Base-by-base conservation (phyloP, 495 filamentous ascomycete genomes). In the Lasiosphaeriaceae sp. region DNA sequence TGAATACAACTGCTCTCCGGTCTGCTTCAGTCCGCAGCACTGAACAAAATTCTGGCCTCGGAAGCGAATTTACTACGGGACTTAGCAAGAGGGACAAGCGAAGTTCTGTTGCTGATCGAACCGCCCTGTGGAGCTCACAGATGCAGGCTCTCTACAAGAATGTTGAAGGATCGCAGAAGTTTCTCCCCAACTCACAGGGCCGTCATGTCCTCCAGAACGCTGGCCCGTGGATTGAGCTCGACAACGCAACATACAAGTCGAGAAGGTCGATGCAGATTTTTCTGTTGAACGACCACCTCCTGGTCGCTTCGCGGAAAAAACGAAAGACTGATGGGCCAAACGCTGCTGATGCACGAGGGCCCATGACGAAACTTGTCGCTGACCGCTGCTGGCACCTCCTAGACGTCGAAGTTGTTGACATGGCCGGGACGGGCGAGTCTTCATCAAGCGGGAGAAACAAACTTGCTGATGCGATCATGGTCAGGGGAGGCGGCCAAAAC, bases 81-180 rank as follows among this genome's bases (percentile, higher is more conserved):
- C 60, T 85, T 2, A 81, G 86, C 57, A 87, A 86, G 66, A 76
- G 79, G 51, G 86, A 86, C 46, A 88, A 88, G 69, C 78, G 88
- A 48, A 87, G 83, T 67, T 88, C 84, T n/a, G 90, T 99, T 17
- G 92, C 93, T 16, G 95, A 97, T 64, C 76, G 96, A n/a, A 94
- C 95, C 31, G 93, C 87, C 22, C 86, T 99, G 68, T 97, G 95
- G 90, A 96, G 86, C 64, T 83, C 88, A 3, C 95, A 97, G 71
- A 81, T 91, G 67, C 88, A 83, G 64, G 86, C 87, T 2, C 74
- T 99, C 23, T 99, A 93, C 87, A 97, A 96, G 69, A 87, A 85
- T 6, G 89, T 99, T 11, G 95, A 97, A 67, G 95, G 94, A 1
- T 95, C 91, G 7, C 94, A 99, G 63, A 97, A 97, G 66, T 97